phyloP scores from a whole-genome alignment of 2,329 filamentous ascomycete species.

The Diaporthe aspalathi region DNA sequence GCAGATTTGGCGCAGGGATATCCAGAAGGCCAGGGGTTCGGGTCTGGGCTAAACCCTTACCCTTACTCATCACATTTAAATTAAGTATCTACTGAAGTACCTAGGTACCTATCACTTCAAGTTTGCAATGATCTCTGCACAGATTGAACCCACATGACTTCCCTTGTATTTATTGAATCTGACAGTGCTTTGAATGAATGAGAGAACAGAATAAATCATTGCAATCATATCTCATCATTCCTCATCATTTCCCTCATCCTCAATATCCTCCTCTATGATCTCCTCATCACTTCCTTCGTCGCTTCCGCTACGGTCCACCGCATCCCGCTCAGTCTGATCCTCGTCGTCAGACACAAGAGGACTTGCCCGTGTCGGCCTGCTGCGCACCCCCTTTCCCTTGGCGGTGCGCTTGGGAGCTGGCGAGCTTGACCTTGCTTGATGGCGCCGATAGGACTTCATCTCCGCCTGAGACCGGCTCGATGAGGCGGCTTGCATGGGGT shows the following conservation, averaged over 20 bases:
- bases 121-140: too few relatives aligned
- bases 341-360: not conserved
- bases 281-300: not conserved
- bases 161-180: too few relatives aligned
- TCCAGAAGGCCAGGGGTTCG: too few relatives aligned
- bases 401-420: not conserved
- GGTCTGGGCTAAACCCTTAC: too few relatives aligned
- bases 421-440: not conserved
- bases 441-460: not conserved
- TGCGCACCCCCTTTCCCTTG: not conserved
- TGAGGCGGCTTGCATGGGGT: too few relatives aligned
- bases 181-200: too few relatives aligned
- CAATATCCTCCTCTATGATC: not conserved
- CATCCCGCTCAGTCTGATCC: not conserved
- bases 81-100: too few relatives aligned
- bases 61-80: too few relatives aligned
- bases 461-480: too few relatives aligned
- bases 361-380: not conserved
- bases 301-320: fast-evolving
- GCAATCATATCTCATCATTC: not conserved
- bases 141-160: too few relatives aligned
- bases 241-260: slow-evolving; percentile 14
- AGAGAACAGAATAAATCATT: too few relatives aligned
- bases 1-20: not conserved
- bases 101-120: too few relatives aligned